These are phyloP conservation scores for Xylaria intraflava DNA, from an alignment of 495 filamentous ascomycete genomes.

Conservation along the genomic window DNA sequence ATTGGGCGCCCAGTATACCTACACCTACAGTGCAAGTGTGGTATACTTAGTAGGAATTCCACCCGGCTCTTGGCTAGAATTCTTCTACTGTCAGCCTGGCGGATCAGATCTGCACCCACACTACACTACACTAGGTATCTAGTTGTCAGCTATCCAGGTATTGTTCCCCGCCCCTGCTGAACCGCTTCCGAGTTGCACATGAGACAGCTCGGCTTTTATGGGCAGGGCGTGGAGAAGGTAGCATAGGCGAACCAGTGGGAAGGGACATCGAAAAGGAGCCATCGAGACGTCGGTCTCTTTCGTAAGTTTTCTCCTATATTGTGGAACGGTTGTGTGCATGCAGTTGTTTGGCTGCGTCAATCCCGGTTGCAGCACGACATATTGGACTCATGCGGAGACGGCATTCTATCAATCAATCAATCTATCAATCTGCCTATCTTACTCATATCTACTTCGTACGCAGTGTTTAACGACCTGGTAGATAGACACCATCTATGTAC, in stretches of 20 bases:
- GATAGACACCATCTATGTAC: too few relatives aligned
- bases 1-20: too few relatives aligned
- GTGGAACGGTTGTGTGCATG: not conserved
- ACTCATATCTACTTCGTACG: not conserved
- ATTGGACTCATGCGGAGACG: not conserved
- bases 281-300: not conserved
- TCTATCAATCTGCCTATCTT: not conserved
- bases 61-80: too few relatives aligned
- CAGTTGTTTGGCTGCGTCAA: slow-evolving; percentile 5
- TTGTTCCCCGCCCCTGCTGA: not conserved
- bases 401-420: not conserved
- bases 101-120: slow-evolving; percentile 10
- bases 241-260: not conserved
- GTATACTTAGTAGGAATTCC: too few relatives aligned
- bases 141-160: not conserved
- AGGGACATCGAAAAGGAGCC: not conserved
- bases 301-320: not conserved
- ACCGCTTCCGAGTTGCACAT: not conserved
- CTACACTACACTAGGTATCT: not conserved
- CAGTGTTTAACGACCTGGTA: too few relatives aligned
- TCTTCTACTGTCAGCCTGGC: too few relatives aligned
- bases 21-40: too few relatives aligned
- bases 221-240: not conserved
- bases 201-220: not conserved
- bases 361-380: slow-evolving; percentile 2